Base-by-base conservation (phyloP, 129 eudicot genomes). In the Flaveria brownii region DNA sequence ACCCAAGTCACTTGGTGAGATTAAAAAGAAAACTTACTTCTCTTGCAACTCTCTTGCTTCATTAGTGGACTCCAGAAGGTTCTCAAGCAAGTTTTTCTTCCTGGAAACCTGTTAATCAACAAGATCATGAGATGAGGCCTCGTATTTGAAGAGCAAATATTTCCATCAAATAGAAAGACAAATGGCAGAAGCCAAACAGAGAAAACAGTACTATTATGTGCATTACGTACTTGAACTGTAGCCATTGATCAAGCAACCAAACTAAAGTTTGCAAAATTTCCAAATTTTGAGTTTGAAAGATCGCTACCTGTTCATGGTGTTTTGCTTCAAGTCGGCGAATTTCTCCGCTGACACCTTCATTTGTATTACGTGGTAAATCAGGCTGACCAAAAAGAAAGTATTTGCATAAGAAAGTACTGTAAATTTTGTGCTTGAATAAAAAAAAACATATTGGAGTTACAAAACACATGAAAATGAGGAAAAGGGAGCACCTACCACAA, bases 21-120 rank as follows among this genome's bases (percentile, higher is more conserved):
- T 43, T 14, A 68, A 23, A 33, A 70, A 62, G 69, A 57, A 5
- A 43, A n/a, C 67, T 79, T 85, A 92, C 97, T 84, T 89, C 73
- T 86, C 90, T 86, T 92, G 96, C 78, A 81, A 75, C 80, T 87
- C 96, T 75, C 88, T 85, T 57, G 88, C 80, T 78, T 84, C 88
- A 47, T 75, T 70, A 39, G 86, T 68, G 80, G 83, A 84, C 70
- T 71, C 81, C 67, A 83, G 63, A 68, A 89, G 86, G 45, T 79
- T 89, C 51, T 77, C 80, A 47, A 89, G 87, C 68, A 86, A 59
- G 50, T 26, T 28, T 78, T 81, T 86, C 85, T 83, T 89, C 83
- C 79, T 82, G 75, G 91, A 84, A 81, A 86, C 96, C 97, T 92
- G 70, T 73, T 55, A 52, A 80, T 51, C 16, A 74, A 64, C 41